Percentiles rank a stretch among this genome's conserved stretches.
These are phyloP conservation scores for Monosporascus cannonballus DNA, from an alignment of 2,329 filamentous ascomycete genomes.

Conservation along the genomic window DNA sequence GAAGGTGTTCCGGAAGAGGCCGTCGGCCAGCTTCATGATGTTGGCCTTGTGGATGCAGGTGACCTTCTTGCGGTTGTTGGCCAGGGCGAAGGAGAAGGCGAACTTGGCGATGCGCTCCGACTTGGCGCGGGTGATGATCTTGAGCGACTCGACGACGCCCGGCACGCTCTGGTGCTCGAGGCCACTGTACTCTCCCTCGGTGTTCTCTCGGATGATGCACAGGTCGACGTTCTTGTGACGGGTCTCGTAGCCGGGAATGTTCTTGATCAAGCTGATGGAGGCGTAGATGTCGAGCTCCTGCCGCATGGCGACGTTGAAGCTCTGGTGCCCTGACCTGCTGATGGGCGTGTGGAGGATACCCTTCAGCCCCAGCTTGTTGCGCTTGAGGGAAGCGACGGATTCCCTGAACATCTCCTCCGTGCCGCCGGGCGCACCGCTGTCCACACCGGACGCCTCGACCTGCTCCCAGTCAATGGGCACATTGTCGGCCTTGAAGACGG, in stretches of 20 bases:
- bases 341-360: constrained; percentile 98
- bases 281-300: constrained; percentile 99
- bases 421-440: constrained; percentile 70
- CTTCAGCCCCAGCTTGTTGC: constrained; percentile 99
- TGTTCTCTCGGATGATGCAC: constrained; percentile 99
- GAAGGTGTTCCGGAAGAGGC: constrained; percentile 97
- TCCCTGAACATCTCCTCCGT: constrained; percentile 94
- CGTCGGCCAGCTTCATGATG: constrained; percentile 99
- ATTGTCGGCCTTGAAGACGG: constrained; percentile 99
- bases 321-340: constrained; percentile 93
- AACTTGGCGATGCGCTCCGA: constrained; percentile 99
- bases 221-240: constrained; percentile 96
- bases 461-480: constrained; percentile 99
- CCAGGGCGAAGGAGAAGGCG: constrained; percentile 93
- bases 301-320: constrained; percentile 98
- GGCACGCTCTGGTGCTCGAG: constrained; percentile 96
- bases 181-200: constrained; percentile 98
- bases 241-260: constrained; percentile 97
- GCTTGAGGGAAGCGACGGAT: constrained; percentile 88
- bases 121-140: constrained; percentile 99
- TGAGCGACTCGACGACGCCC: constrained; percentile 97
- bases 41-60: constrained; percentile 99
- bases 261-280: constrained; percentile 97
- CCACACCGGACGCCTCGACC: constrained; percentile 88
- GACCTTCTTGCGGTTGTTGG: constrained; percentile 98